Conservation (phyloP, 2,329 filamentous ascomycete species). For the Madurella fahalii region DNA sequence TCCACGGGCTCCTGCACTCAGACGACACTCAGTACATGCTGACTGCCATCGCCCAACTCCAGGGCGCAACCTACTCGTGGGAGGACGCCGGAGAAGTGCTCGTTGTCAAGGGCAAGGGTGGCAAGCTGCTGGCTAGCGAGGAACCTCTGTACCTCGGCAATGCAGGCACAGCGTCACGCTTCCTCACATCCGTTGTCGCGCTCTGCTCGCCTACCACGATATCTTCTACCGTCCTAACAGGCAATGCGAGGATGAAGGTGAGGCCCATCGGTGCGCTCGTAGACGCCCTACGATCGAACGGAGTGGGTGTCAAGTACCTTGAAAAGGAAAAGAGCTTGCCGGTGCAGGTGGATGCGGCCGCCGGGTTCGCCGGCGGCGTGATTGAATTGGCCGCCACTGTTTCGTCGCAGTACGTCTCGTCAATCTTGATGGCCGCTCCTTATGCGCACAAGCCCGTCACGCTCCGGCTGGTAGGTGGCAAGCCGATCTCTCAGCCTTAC, state of each 20-base stretch:
- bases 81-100: conserved; percentile 91
- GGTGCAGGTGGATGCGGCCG: conserved; percentile 74
- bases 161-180: conserved; percentile 91
- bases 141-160: conserved; percentile 89
- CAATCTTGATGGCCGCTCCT: conserved; percentile 91
- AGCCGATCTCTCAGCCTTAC: conserved; percentile 93
- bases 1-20: conserved; percentile 90
- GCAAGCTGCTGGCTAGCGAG: conserved; percentile 69
- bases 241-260: conserved; percentile 94
- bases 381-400: conserved; percentile 93
- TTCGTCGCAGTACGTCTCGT: conserved; percentile 98
- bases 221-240: conserved; percentile 75
- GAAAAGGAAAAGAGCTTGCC: conserved; percentile 82
- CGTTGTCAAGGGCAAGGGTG: conserved; percentile 86
- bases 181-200: conserved; percentile 86
- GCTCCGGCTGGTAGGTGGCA: conserved; percentile 85
- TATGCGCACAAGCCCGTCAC: conserved; percentile 95
- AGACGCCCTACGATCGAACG: conserved; percentile 81
- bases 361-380: conserved; percentile 77
- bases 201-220: conserved; percentile 66
- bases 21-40: conserved; percentile 98
- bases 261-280: conserved; percentile 91
- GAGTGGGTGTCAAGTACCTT: conserved; percentile 80
- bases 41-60: conserved; percentile 78
- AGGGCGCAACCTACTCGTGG: conserved; percentile 87